Conservation (phyloP, 176 grass and related monocot species). For the Eragrostis nindensis region DNA sequence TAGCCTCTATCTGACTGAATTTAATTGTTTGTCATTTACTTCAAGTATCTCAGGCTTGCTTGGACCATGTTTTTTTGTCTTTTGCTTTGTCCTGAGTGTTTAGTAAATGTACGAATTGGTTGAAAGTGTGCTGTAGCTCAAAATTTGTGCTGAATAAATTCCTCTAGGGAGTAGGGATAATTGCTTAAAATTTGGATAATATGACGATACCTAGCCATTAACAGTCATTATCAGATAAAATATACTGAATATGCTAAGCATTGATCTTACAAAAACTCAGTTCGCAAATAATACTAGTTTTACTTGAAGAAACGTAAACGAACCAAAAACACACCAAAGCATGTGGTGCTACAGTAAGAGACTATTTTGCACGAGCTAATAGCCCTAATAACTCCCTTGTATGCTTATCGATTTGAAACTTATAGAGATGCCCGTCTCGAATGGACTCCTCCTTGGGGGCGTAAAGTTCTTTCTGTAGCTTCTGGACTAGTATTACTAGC, state of each 20-base stretch:
- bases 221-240: not conserved
- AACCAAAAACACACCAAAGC: slow-evolving; percentile 2
- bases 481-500: not conserved
- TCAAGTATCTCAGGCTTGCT: slow-evolving; percentile 26
- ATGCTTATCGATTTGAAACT: slow-evolving; percentile 10
- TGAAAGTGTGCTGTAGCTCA: slow-evolving; percentile 21
- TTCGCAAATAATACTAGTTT: slow-evolving; percentile 3
- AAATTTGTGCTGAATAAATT: slow-evolving; percentile 24
- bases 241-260: not conserved
- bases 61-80: slow-evolving; percentile 33
- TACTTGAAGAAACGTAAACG: slow-evolving; percentile 15
- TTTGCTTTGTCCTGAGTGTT: slow-evolving; percentile 31
- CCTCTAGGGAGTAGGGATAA: slow-evolving; percentile 19
- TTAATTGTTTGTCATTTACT: slow-evolving; percentile 43
- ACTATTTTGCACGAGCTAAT: slow-evolving; percentile 22
- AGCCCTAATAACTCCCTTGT: slow-evolving; percentile 12
- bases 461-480: not conserved
- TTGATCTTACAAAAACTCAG: not conserved
- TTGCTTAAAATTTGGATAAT: not conserved
- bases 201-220: not conserved
- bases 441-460: not conserved
- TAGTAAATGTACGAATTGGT: slow-evolving; percentile 31
- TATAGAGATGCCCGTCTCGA: not conserved
- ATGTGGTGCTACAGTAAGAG: not conserved
- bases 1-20: slow-evolving; percentile 25